A percentile compares a stretch with the other conserved stretches of the same genome.
phyloP scores from a whole-genome alignment of 306 rosid genomes.

The Cicer cuneatum region DNA sequence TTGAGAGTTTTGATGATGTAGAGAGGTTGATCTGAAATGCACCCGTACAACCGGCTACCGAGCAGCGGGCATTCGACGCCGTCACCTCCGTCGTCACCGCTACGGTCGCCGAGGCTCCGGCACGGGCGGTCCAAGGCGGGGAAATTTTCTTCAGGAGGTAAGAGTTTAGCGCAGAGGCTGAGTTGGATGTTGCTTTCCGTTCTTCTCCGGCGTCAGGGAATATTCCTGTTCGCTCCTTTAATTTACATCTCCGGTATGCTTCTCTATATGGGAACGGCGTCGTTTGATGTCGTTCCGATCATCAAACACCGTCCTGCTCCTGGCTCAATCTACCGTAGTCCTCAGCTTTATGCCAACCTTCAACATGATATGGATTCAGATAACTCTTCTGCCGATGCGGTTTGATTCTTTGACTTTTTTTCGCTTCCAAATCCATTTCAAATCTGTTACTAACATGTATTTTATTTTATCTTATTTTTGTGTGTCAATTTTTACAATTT shows the following conservation, averaged over 20 bases:
- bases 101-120: conserved; percentile 83
- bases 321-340: conserved; percentile 92
- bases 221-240: conserved; percentile 95
- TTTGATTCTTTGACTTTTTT: conserved; percentile 42
- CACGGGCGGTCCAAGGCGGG: conserved; percentile 68
- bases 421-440: conserved; percentile 25
- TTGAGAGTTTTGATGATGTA: conserved; percentile 42
- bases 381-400: conserved; percentile 91
- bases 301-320: conserved; percentile 85
- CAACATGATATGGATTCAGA: conserved; percentile 83
- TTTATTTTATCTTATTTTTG: not conserved
- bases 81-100: conserved; percentile 88
- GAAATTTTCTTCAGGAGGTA: conserved; percentile 57
- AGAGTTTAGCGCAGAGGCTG: conserved; percentile 71
- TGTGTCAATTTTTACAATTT: not conserved
- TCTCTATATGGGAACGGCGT: conserved; percentile 94
- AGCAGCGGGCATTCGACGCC: conserved; percentile 93
- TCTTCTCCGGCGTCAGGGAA: conserved; percentile 90
- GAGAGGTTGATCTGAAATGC: conserved; percentile 67
- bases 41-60: conserved; percentile 88
- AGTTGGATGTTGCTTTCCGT: conserved; percentile 84
- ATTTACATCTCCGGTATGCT: conserved; percentile 94
- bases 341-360: conserved; percentile 76
- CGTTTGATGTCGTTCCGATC: conserved; percentile 86
- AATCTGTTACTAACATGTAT: not conserved